Evolutionary conservation across 164 flowering plant genomes (phyloP), one percentile per base, ranked within the genome.

Genomic region (Magnolia officinalis): DNA sequence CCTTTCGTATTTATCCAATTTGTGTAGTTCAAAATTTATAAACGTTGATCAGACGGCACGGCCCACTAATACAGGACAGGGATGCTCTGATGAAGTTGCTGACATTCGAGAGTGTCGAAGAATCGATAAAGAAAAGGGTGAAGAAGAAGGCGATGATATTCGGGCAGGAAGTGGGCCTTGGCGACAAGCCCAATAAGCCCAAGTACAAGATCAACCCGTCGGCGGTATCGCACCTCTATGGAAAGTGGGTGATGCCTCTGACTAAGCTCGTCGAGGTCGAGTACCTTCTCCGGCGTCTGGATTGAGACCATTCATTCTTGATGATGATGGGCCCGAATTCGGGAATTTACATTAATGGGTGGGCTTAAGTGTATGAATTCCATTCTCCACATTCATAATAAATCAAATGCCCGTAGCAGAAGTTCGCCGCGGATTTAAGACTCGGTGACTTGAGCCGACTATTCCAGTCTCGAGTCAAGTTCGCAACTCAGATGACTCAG

Each of bases 191-290:
- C 61, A 55, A 11, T 55, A 11, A 2, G 16, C 61, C 16, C 61
- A 83, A 81, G 55, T 85, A 74, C 79, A 95, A 95, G 84, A 79
- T 95, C 24, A 84, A 90, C 63, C 99, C 98, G 2, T 72, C 83
- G 0, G 69, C 88, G 3, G 90, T 86, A 73, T 72, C 87, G 76
- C 85, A 78, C 26, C 84, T 93, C 63, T 95, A 95, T 71, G 89
- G 72, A n/a, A 89, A 93, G 20, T 92, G 96, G 98, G 84, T 95
- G 24, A 92, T 95, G 79, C 99, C 98, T 51, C 82, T 95, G n/a
- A 95, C 99, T 18, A 95, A 95, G 81, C 76, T 59, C 7, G 98
- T 95, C 67, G 63, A 95, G 82, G 98, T 95, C 18, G 88, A 90
- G 71, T 95, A 93, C 81, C 96, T 95, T 74, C 90, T 95, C 9